Evolutionary conservation across 495 filamentous ascomycete genomes (phyloP).

Genomic region (Aspergillus ostianus): DNA sequence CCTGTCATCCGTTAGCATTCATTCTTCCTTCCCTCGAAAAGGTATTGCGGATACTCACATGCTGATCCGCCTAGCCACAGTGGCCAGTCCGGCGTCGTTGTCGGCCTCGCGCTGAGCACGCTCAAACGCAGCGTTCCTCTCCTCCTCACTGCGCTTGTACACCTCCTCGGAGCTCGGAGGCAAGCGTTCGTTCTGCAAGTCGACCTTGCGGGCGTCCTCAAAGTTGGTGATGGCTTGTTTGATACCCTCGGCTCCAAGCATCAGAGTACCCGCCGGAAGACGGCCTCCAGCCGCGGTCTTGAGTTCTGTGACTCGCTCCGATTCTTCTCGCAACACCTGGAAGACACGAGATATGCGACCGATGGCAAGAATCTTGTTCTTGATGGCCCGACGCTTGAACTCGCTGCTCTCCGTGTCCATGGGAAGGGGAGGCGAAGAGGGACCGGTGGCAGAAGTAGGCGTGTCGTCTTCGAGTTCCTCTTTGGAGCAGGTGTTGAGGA

Average conservation of each 20-base stretch:
- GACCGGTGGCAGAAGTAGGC: conserved; percentile 60
- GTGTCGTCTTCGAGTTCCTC: conserved; percentile 91
- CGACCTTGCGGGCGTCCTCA: conserved; percentile 96
- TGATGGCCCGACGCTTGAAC: conserved; percentile 91
- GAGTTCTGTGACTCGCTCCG: conserved; percentile 92
- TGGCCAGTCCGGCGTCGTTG: conserved; percentile 81
- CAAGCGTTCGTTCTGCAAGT: conserved; percentile 92
- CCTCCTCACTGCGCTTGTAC: conserved; percentile 70
- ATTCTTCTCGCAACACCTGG: conserved; percentile 96
- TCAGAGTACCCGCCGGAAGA: conserved; percentile 91
- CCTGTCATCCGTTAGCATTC: conserved; percentile 24
- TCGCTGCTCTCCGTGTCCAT: conserved; percentile 82
- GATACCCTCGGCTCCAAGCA: conserved; percentile 97
- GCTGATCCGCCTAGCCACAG: conserved; percentile 86
- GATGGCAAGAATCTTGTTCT: conserved; percentile 99
- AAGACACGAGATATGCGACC: conserved; percentile 96
- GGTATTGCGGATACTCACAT: conserved; percentile 64
- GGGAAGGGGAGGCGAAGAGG: conserved; percentile 66
- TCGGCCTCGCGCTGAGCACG: conserved; percentile 82
- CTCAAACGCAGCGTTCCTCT: conserved; percentile 77
- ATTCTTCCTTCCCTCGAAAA: background rate
- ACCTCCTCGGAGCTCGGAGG: conserved; percentile 94
- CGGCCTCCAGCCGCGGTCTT: conserved; percentile 94
- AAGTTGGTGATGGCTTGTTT: conserved; percentile 98
- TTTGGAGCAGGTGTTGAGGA: conserved; percentile 96